Evolutionary conservation across 2,329 filamentous ascomycete species (phyloP).

Genomic region (Setomelanomma holmii): DNA sequence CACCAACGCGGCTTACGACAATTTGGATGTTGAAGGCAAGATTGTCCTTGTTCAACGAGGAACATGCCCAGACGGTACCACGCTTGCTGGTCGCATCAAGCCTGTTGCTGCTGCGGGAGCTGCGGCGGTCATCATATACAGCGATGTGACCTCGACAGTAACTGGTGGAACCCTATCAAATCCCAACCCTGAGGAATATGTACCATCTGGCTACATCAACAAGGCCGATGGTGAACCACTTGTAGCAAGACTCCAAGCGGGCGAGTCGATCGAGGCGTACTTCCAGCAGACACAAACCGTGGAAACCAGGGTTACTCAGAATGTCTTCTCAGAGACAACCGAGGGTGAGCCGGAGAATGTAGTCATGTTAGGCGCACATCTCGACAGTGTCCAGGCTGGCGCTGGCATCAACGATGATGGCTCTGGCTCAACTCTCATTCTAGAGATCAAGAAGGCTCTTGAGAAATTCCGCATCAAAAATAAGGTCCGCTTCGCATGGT

Average conservation of each 20-base stretch:
- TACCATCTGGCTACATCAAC: constrained; percentile 53
- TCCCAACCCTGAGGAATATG: constrained; percentile 46
- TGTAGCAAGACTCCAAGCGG: constrained; percentile 48
- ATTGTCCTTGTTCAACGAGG: constrained; percentile 54
- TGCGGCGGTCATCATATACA: constrained; percentile 53
- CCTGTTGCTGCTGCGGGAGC: constrained; percentile 52
- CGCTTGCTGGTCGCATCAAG: constrained; percentile 49
- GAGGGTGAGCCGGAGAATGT: constrained; percentile 47
- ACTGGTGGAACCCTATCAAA: constrained; percentile 51
- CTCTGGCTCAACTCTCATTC: constrained; percentile 46
- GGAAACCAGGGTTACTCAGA: constrained; percentile 59
- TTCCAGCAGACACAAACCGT: constrained; percentile 56
- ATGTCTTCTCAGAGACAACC: constrained; percentile 51
- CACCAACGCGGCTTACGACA: constrained; percentile 46
- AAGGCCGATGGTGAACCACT: constrained; percentile 53
- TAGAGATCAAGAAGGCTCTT: constrained; percentile 48
- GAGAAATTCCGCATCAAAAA: constrained; percentile 49
- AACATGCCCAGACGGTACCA: constrained; percentile 52
- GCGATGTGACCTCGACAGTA: constrained; percentile 44
- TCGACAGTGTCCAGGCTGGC: constrained; percentile 48
- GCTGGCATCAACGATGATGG: constrained; percentile 54
- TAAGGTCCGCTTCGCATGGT: constrained; percentile 52
- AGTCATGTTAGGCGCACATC: constrained; percentile 49
- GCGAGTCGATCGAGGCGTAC: constrained; percentile 50
- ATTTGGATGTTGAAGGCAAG: constrained; percentile 49